Percentiles rank a stretch among this genome's conserved stretches.
These are phyloP conservation scores for Candida caryicola DNA, from an alignment of 805 yeast genomes.

Conservation along the genomic window DNA sequence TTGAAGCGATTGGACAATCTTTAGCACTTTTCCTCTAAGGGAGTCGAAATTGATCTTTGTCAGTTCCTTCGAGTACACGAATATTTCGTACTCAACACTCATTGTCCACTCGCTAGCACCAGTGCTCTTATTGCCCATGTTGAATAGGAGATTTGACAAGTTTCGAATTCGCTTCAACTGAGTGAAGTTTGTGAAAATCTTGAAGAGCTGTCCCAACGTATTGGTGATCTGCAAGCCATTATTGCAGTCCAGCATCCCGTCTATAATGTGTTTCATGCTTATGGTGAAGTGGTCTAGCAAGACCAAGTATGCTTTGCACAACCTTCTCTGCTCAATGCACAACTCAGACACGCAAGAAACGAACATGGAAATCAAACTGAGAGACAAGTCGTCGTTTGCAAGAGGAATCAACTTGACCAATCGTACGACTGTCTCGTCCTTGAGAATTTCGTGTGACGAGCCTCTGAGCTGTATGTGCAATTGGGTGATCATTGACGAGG, in stretches of 20 bases:
- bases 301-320: slow-evolving; percentile 6
- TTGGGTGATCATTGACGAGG: not conserved
- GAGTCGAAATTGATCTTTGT: slow-evolving; percentile 11
- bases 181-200: slow-evolving; percentile 17
- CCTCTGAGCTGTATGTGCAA: slow-evolving; percentile 1
- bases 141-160: slow-evolving; percentile 45
- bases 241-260: not conserved
- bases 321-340: slow-evolving; percentile 5
- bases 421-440: slow-evolving; percentile 3
- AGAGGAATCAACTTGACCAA: slow-evolving; percentile 3
- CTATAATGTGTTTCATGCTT: slow-evolving; percentile 3
- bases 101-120: slow-evolving; percentile 2
- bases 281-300: slow-evolving; percentile 10
- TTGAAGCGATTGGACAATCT: slow-evolving; percentile 17
- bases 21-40: slow-evolving; percentile 29
- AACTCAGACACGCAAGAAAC: slow-evolving; percentile 1
- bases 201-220: slow-evolving; percentile 4
- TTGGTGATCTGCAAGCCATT: not conserved
- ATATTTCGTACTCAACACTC: slow-evolving; percentile 31
- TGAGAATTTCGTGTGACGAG: not conserved
- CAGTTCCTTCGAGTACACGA: slow-evolving; percentile 12
- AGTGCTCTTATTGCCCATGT: slow-evolving; percentile 24
- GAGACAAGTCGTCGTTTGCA: slow-evolving; percentile 1
- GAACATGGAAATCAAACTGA: slow-evolving; percentile 3
- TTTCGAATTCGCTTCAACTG: slow-evolving; percentile 43